Evolutionary conservation across 768 basidiomycete genomes (phyloP).

Genomic region (Tylopilus felleus): DNA sequence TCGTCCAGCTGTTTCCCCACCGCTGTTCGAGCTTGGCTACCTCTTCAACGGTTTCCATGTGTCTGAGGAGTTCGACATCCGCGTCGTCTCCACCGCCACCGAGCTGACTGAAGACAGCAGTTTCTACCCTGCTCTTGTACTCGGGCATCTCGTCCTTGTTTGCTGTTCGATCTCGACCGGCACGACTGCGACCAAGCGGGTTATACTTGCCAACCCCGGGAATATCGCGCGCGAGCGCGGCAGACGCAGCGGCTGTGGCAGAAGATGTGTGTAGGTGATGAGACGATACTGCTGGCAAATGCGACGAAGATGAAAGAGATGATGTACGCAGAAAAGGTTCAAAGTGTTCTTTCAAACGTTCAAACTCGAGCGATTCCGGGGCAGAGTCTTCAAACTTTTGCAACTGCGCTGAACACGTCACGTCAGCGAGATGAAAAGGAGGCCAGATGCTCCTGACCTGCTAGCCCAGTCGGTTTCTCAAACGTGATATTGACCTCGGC

Average conservation of each 20-base stretch:
- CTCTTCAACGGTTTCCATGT: conserved; percentile 57
- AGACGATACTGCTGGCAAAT: conserved; percentile 49
- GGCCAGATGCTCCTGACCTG: conserved; percentile 50
- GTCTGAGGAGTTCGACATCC: conserved; percentile 69
- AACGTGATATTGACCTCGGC: conserved; percentile 88
- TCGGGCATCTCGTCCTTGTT: conserved; percentile 78
- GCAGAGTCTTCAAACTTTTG: conserved; percentile 88
- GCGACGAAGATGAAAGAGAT: conserved; percentile 64
- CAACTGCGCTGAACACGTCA: conserved; percentile 63
- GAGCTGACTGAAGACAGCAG: conserved; percentile 48
- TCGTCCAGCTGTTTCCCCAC: conserved; percentile 79
- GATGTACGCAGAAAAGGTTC: conserved; percentile 91
- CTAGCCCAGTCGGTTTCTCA: conserved; percentile 94
- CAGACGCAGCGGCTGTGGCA: conserved; percentile 86
- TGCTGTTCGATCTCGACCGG: conserved; percentile 56
- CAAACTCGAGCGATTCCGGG: conserved; percentile 84
- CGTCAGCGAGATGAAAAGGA: conserved; percentile 1
- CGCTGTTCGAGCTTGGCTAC: conserved; percentile 74
- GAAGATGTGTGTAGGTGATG: conserved; percentile 76
- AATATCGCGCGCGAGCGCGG: conserved; percentile 83
- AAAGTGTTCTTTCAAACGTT: conserved; percentile 94
- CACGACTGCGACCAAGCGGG: conserved; percentile 48
- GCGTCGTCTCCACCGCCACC: conserved; percentile 61
- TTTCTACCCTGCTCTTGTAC: conserved; percentile 71
- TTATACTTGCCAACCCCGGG: conserved; percentile 79